Base-by-base conservation (phyloP, 257 asterid genomes). In the Striga asiatica region DNA sequence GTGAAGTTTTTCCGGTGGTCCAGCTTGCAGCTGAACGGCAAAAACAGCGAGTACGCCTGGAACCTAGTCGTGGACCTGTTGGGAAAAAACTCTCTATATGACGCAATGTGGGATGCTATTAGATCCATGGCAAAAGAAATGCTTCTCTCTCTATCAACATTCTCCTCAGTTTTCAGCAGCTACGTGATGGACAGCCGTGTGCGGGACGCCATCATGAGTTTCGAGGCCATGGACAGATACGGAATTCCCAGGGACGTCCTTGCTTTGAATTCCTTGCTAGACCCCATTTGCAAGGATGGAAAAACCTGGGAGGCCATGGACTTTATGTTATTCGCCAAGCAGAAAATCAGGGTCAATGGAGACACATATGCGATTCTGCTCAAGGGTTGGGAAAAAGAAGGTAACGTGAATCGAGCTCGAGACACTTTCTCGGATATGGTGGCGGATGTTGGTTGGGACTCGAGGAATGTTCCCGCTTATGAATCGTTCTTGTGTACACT, bases 101-200 rank as follows among this genome's bases (percentile, higher is more conserved):
- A 84, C 66, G 84, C 94, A 45, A 81, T 84, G 94, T 84, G 94
- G 94, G 87, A 84, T 62, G 89, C 89, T 13, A 65, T 81, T 28
- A 84, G 81, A 61, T 81, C 94, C 25, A 78, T 81, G 82, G 70
- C 49, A 63, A 74, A 71, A 49, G 82, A 69, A 48, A 50, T 54
- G 29, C 45, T 81, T 65, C 69, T 84, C 6, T 72, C 83, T 5
- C 46, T 78, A 14, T 60, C 76, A 56, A 74, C 89, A 7, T 84
- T 84, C 45, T 72, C 74, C 3, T 74, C 81, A 0, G 81, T 81
- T 16, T 84, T 81, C 31, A 55, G 67, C 54, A 84, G 76, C 62
- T 84, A 81, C 68, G 83, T 64, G 21, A 20, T 42, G 11, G 77
- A 66, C 3, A 59, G 68, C 56, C 84, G 83, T 1, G 74, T 66